Conservation (phyloP, 306 rosid species). For the Cucurbita moschata region DNA sequence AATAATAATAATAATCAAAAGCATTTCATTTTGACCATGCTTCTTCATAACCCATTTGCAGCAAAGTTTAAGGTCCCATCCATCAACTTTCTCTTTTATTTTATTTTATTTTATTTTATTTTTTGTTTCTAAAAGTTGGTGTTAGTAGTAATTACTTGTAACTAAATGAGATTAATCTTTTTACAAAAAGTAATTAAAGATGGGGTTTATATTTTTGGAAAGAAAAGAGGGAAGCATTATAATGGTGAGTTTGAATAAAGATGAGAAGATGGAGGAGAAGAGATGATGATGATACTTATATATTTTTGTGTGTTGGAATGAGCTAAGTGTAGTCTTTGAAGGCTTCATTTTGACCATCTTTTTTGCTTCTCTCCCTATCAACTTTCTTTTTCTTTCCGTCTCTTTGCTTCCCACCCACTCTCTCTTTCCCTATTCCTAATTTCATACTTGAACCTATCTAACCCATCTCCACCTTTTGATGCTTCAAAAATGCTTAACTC, state of each 20-base stretch:
- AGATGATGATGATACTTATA: constrained; percentile 15
- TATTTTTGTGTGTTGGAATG: constrained; percentile 24
- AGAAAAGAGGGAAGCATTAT: not conserved
- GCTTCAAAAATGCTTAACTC: too few species aligned
- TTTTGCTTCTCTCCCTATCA: not conserved
- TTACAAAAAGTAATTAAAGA: too few species aligned
- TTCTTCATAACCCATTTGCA: not conserved
- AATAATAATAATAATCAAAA: not conserved
- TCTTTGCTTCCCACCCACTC: not conserved
- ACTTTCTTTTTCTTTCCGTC: constrained; percentile 9
- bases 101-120: not conserved
- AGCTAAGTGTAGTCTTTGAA: constrained; percentile 39
- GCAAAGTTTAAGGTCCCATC: not conserved
- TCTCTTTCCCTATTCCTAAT: not conserved
- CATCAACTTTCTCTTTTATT: not conserved
- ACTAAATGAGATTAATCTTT: too few species aligned
- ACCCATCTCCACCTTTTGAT: too few species aligned
- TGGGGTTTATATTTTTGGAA: too few species aligned
- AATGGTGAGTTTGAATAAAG: constrained; percentile 79
- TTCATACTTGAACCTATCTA: not conserved
- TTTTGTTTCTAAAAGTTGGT: not conserved
- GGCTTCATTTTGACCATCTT: constrained; percentile 91
- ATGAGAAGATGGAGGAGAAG: constrained; percentile 3
- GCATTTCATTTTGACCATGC: not conserved
- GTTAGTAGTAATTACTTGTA: not conserved